Conservation (phyloP, 768 basidiomycete species). For the Agaricus sinodeliciosus region DNA sequence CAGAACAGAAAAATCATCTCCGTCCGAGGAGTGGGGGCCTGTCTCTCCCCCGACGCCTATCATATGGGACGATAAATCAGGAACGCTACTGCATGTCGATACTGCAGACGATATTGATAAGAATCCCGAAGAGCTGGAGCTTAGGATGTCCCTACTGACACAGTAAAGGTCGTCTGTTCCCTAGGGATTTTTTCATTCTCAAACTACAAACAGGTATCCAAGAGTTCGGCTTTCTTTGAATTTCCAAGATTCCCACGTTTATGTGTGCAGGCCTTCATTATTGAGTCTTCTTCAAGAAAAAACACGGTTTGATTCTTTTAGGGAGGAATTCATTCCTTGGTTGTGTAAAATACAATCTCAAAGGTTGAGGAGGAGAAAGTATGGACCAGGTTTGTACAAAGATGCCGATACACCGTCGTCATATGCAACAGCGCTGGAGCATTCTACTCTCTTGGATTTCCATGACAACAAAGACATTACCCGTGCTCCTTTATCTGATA, state of each 20-base stretch:
- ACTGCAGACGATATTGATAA: conserved; percentile 61
- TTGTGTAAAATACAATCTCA: conserved; percentile 83
- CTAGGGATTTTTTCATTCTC: background rate
- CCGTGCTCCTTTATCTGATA: conserved; percentile 37
- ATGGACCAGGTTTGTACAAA: conserved; percentile 49
- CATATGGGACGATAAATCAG: conserved; percentile 59
- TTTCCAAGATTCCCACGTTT: conserved; percentile 85
- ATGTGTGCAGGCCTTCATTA: conserved; percentile 73
- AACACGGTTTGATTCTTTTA: conserved; percentile 68
- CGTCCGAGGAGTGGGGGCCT: conserved; percentile 65
- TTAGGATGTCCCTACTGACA: conserved; percentile 71
- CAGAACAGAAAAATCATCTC: conserved; percentile 44
- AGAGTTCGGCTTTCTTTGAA: conserved; percentile 58
- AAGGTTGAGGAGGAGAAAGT: conserved; percentile 49
- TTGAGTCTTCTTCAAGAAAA: conserved; percentile 68
- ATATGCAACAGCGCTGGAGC: conserved; percentile 46
- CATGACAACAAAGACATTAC: conserved; percentile 15
- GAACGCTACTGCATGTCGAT: conserved; percentile 68
- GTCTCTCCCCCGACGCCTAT: conserved; percentile 40
- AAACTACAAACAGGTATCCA: conserved; percentile 50
- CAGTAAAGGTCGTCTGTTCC: conserved; percentile 32
- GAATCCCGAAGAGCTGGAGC: conserved; percentile 63
- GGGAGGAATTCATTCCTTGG: conserved; percentile 92
- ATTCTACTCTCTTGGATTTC: conserved; percentile 39
- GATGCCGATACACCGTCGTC: conserved; percentile 35